Conservation (phyloP, 1,284 basidiomycete species). For the Fistulina hepatica region DNA sequence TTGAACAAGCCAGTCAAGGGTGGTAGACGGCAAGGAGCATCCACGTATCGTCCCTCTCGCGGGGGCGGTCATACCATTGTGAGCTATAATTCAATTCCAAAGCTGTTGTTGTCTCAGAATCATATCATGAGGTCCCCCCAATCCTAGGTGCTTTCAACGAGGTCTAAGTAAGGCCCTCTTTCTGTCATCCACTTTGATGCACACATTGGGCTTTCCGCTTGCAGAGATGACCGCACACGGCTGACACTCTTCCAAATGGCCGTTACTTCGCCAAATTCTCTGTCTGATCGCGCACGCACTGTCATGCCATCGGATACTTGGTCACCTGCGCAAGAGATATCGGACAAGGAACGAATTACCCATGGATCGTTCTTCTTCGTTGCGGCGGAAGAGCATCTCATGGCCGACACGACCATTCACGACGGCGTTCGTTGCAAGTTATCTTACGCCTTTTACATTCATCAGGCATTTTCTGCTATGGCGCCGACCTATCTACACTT, state of each 20-base stretch:
- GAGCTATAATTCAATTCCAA: not conserved
- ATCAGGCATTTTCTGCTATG: not conserved
- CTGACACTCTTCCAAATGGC: too few relatives aligned
- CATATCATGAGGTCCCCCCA: slow-evolving; percentile 28
- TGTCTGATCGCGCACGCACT: too few relatives aligned
- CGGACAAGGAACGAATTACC: slow-evolving; percentile 38
- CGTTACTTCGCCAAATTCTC: not conserved
- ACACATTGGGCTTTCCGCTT: too few relatives aligned
- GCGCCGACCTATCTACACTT: not conserved
- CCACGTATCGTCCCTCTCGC: slow-evolving; percentile 49
- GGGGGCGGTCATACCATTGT: slow-evolving; percentile 62
- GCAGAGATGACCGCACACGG: too few relatives aligned
- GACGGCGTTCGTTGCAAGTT: slow-evolving; percentile 58
- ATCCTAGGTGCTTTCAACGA: slow-evolving; percentile 49
- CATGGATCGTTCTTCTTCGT: slow-evolving; percentile 55
- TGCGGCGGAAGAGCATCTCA: slow-evolving; percentile 47
- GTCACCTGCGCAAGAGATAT: slow-evolving; percentile 20
- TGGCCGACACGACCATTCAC: slow-evolving; percentile 51
- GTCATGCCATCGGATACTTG: too few relatives aligned
- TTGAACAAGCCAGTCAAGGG: slow-evolving; percentile 34
- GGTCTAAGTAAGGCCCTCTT: slow-evolving; percentile 31
- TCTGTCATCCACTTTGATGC: slow-evolving; percentile 59
- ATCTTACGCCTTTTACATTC: slow-evolving; percentile 30
- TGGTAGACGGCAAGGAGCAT: slow-evolving; percentile 39
- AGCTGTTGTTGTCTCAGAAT: not conserved